phyloP scores from a whole-genome alignment of 768 basidiomycete genomes.

The Agaricus sinodeliciosus region DNA sequence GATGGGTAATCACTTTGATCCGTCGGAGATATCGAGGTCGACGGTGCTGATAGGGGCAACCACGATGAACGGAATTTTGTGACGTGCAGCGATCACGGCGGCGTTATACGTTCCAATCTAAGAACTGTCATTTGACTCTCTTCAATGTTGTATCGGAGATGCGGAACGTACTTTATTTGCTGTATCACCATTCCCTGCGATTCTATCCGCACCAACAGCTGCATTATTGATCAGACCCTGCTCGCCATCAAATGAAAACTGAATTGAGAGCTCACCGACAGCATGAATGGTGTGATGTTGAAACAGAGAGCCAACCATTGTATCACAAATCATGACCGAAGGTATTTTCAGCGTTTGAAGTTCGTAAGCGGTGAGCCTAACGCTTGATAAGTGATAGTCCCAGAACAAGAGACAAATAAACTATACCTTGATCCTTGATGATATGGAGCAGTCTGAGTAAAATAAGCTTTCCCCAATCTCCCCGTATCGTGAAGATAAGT shows the following conservation, averaged over 20 bases:
- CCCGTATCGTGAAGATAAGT: conserved; percentile 79
- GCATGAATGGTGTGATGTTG: conserved; percentile 81
- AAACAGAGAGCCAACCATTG: conserved; percentile 94
- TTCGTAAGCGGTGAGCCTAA: conserved; percentile 84
- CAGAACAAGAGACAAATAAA: neutral
- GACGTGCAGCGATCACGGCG: conserved; percentile 83
- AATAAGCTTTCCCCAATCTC: conserved; percentile 79
- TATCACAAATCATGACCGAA: conserved; percentile 93
- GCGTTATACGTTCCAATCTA: conserved; percentile 95
- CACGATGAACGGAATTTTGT: conserved; percentile 87
- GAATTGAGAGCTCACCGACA: conserved; percentile 45
- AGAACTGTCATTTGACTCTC: conserved; percentile 12
- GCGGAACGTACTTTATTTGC: conserved; percentile 70
- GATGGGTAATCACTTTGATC: conserved; percentile 41
- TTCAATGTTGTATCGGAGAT: neutral
- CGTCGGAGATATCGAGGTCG: conserved; percentile 72
- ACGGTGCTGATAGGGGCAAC: conserved; percentile 91
- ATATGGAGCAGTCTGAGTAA: conserved; percentile 91
- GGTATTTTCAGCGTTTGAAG: conserved; percentile 79
- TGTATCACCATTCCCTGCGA: conserved; percentile 92
- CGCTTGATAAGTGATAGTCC: neutral
- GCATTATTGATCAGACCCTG: conserved; percentile 1
- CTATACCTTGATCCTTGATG: conserved; percentile 81
- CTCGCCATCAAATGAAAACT: neutral
- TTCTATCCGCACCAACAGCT: conserved; percentile 86